A percentile compares a stretch with the other conserved stretches of the same genome.
These are phyloP conservation scores for Meripilus lineatus DNA, from an alignment of 1,284 basidiomycete species.

Conservation along the genomic window DNA sequence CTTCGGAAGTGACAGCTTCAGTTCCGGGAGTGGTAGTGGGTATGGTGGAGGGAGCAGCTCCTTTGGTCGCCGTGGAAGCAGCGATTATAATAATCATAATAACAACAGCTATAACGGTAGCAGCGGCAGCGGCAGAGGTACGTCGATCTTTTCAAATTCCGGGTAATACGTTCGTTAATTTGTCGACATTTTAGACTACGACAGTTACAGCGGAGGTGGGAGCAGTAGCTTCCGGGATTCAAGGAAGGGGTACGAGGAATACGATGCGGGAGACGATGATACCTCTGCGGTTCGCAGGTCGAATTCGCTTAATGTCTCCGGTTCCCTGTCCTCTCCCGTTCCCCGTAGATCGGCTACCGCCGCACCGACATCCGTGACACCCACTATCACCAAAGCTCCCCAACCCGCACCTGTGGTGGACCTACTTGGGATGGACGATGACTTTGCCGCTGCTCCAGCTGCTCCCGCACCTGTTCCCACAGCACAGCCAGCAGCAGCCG, in stretches of 20 bases:
- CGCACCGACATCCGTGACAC: too few relatives aligned
- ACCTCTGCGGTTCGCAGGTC: conserved; percentile 42
- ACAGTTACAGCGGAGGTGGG: conserved; percentile 36
- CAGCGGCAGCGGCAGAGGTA: too few relatives aligned
- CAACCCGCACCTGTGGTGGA: conserved; percentile 27
- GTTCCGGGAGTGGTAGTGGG: conserved; percentile 34
- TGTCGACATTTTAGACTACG: conserved; percentile 21
- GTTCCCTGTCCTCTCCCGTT: conserved; percentile 31
- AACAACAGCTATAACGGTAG: not conserved
- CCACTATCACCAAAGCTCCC: conserved; percentile 38
- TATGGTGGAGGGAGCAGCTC: conserved; percentile 32
- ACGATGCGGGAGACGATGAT: conserved; percentile 96
- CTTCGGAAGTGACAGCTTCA: conserved; percentile 68
- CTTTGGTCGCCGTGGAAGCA: conserved; percentile 34
- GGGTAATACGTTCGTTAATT: conserved; percentile 2
- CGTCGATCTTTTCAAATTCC: too few relatives aligned
- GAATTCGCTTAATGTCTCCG: too few relatives aligned
- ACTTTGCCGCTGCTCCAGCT: conserved; percentile 31
- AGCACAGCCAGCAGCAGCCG: conserved; percentile 58
- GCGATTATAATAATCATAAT: conserved; percentile 7
- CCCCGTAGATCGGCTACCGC: conserved; percentile 35
- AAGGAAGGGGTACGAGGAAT: conserved; percentile 80
- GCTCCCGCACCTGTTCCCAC: conserved; percentile 20
- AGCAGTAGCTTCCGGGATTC: conserved; percentile 60
- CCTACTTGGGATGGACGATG: conserved; percentile 64